Conservation (phyloP, 1,284 basidiomycete species). For the Thelephora terrestris region DNA sequence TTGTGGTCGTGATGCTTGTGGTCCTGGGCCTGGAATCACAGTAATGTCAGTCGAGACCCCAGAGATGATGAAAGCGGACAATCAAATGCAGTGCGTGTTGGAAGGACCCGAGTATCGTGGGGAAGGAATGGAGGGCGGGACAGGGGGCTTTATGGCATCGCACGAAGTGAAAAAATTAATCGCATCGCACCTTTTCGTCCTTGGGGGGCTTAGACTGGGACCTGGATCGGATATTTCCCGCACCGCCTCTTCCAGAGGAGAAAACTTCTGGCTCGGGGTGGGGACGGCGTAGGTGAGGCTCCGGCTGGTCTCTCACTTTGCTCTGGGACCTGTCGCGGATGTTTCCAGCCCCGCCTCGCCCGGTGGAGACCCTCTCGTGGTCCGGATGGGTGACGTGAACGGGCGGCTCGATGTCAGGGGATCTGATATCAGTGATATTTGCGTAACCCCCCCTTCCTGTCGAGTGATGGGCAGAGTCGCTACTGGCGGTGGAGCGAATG, state of each 20-base stretch:
- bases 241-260: slow-evolving; percentile 67
- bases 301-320: not conserved
- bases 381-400: slow-evolving; percentile 1
- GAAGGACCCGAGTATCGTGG: too few species aligned
- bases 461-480: too few species aligned
- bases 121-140: too few species aligned
- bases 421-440: slow-evolving; percentile 37
- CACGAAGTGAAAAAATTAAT: too few species aligned
- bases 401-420: slow-evolving; percentile 30
- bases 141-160: too few species aligned
- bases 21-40: too few species aligned
- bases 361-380: slow-evolving; percentile 34
- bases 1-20: too few species aligned
- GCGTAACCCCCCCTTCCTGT: slow-evolving; percentile 62
- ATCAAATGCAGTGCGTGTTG: too few species aligned
- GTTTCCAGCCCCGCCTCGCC: slow-evolving; percentile 71
- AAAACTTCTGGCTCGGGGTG: slow-evolving; percentile 26
- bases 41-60: too few species aligned
- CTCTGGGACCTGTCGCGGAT: slow-evolving; percentile 28
- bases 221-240: slow-evolving; percentile 68
- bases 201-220: slow-evolving; percentile 26
- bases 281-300: not conserved
- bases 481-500: too few species aligned
- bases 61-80: too few species aligned
- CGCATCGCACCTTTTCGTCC: too few species aligned